Evolutionary conservation across 73 alveolate genomes (phyloP), one percentile per base, ranked within the genome.

Genomic region (Effrenium voratum): DNA sequence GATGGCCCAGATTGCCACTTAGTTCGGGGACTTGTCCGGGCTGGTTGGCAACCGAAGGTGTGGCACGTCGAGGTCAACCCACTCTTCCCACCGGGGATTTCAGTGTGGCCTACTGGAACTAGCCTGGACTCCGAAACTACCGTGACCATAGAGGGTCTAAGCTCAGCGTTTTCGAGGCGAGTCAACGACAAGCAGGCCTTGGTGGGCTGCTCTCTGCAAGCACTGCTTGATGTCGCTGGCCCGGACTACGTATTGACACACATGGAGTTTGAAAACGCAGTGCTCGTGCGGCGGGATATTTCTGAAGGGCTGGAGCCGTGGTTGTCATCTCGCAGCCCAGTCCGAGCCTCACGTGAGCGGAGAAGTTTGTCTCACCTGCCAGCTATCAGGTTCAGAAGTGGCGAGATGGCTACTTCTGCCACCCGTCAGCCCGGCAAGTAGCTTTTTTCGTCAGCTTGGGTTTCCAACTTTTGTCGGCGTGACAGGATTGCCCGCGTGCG

Each of bases 41-140:
- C 72, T 34, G 57, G 60, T 26, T 90, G 97, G 97, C 13, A 75
- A 47, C 97, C 97, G 45, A 90, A 90, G 34, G 47, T 90, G 26
- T 90, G 97, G 97, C 97, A 90, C 76, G 97, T 90, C 50, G 97
- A 90, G 45, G 45, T 90, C 76, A 90, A 90, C 36, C 97, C 97
- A 8, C 45, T 90, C 77, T 90, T 90, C n/a, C 97, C 97, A 8
- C 97, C 97, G 19, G 87, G 75, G 28, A 70, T 90, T 45, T 50
- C 97, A 4, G 73, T 90, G 75, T 90, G 97, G 97, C 97, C 97
- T 5, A 4, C 46, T 15, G 97, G 97, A 41, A 52, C 97, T 76
- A 90, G 76, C 34, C 34, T 90, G 83, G 97, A 87, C 8, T 79
- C 76, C 10, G 28, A 47, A 32, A 90, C 97, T 40, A 90, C 97